phyloP scores from a whole-genome alignment of 768 basidiomycete genomes.

The Leucosporidium creatinivorum region DNA sequence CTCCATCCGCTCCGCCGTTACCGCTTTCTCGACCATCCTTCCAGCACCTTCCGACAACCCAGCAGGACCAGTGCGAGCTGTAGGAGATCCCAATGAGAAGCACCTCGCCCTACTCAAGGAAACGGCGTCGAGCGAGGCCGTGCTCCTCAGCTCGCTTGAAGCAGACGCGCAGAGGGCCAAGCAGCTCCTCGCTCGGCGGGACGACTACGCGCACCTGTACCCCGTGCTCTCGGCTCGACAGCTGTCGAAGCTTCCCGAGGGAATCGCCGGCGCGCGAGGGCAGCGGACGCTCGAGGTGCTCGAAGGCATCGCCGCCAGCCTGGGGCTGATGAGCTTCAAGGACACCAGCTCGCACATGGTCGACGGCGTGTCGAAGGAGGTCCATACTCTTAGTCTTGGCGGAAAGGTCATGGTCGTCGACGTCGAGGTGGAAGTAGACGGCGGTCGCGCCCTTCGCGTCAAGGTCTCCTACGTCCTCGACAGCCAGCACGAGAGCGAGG shows the following conservation, averaged over 20 bases:
- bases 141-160: not conserved
- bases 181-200: not conserved
- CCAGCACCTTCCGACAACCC: not conserved
- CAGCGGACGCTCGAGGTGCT: conserved; percentile 1
- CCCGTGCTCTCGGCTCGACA: not conserved
- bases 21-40: not conserved
- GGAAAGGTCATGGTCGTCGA: conserved; percentile 31
- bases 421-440: conserved; percentile 6
- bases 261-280: not conserved
- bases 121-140: not conserved
- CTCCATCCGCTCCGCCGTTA: not conserved
- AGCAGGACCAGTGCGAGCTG: not conserved
- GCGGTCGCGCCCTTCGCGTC: not conserved
- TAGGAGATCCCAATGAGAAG: conserved; percentile 1
- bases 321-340: conserved; percentile 16
- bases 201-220: not conserved
- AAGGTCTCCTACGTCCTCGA: conserved; percentile 26
- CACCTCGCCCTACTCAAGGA: conserved; percentile 12
- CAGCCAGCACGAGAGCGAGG: conserved; percentile 7
- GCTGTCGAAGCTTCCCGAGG: not conserved
- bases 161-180: not conserved
- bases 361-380: not conserved
- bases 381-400: conserved; percentile 15
- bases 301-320: conserved; percentile 9
- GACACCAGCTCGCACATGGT: conserved; percentile 9